Evolutionary conservation across 2,329 filamentous ascomycete genomes (phyloP).

Genomic region (Pleoardoris graminearum): DNA sequence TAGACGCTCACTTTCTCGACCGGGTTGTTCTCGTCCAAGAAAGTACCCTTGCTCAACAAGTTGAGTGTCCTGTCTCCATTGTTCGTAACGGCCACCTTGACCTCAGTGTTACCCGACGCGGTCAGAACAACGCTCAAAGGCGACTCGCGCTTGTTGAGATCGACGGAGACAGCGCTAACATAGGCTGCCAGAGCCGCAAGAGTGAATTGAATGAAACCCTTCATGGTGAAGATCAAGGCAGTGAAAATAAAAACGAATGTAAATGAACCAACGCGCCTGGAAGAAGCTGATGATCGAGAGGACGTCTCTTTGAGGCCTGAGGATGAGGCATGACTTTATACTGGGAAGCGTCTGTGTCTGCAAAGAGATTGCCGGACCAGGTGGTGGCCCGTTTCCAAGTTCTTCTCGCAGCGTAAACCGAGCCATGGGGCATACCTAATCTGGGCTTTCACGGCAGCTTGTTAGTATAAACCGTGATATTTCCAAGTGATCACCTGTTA

Average conservation of each 20-base stretch:
- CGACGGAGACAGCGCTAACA: conserved; percentile 32
- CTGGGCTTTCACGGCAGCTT: conserved; percentile 24
- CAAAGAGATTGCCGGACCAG: conserved; percentile 9
- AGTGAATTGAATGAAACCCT: conserved; percentile 30
- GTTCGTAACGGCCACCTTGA: conserved; percentile 60
- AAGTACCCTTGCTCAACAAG: conserved; percentile 58
- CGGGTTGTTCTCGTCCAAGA: conserved; percentile 54
- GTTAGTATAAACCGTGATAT: conserved; percentile 25
- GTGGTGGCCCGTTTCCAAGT: conserved; percentile 13
- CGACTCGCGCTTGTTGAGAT: conserved; percentile 43
- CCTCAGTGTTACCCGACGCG: conserved; percentile 54
- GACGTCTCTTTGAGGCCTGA: conserved; percentile 16
- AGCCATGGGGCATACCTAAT: conserved; percentile 26
- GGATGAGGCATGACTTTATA: conserved; percentile 29
- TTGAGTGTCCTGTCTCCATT: conserved; percentile 55
- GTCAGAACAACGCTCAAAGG: conserved; percentile 42
- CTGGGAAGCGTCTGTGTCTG: background rate
- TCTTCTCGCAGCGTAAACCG: conserved; percentile 18
- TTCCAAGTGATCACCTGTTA: conserved; percentile 22
- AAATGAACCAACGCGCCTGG: conserved; percentile 11
- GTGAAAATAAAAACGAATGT: conserved; percentile 9
- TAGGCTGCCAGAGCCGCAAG: conserved; percentile 33
- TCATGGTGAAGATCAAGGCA: conserved; percentile 26
- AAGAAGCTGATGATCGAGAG: conserved; percentile 24
- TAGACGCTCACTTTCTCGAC: conserved; percentile 60